phyloP scores from a whole-genome alignment of 352 stramenopile species.

The Bremia lactucae region DNA sequence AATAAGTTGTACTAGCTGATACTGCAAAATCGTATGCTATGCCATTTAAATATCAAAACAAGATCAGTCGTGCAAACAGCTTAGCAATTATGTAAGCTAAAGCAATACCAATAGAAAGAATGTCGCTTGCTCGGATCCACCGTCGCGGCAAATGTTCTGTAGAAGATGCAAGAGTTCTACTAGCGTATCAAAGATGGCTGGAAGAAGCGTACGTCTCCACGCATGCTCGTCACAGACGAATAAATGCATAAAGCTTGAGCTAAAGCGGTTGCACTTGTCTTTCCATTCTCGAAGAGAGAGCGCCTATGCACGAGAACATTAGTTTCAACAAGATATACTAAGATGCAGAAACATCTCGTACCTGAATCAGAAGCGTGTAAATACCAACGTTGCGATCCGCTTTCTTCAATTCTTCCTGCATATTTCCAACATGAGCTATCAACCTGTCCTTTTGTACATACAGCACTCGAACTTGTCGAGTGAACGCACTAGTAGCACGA shows the following conservation, averaged over 20 bases:
- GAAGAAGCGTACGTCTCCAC: constrained; percentile 28
- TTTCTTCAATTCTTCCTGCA: constrained; percentile 13
- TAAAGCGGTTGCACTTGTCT: constrained; percentile 18
- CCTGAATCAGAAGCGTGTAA: constrained; percentile 30
- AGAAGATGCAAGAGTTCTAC: constrained; percentile 28
- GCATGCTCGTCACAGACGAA: constrained; percentile 1
- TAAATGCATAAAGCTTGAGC: constrained; percentile 20
- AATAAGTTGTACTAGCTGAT: constrained; percentile 32
- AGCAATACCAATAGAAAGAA: constrained; percentile 25
- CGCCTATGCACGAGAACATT: constrained; percentile 14
- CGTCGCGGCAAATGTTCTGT: constrained; percentile 19
- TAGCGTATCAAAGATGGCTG: constrained; percentile 28
- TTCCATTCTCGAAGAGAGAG: constrained; percentile 35
- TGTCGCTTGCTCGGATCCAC: constrained; percentile 8
- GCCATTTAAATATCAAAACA: neutral
- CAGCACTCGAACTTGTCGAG: constrained; percentile 25
- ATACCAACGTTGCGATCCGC: constrained; percentile 24
- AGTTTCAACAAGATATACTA: too few species aligned
- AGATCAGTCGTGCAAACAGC: neutral
- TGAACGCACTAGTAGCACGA: constrained; percentile 15
- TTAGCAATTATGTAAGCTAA: neutral
- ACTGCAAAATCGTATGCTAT: constrained; percentile 36
- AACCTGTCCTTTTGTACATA: constrained; percentile 13
- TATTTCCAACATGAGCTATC: constrained; percentile 20
- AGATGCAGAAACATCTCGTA: too few species aligned